Percentiles rank a stretch among this genome's conserved stretches.
Conservation (phyloP, 768 basidiomycete genomes). For the Leccinum uliginosum region DNA sequence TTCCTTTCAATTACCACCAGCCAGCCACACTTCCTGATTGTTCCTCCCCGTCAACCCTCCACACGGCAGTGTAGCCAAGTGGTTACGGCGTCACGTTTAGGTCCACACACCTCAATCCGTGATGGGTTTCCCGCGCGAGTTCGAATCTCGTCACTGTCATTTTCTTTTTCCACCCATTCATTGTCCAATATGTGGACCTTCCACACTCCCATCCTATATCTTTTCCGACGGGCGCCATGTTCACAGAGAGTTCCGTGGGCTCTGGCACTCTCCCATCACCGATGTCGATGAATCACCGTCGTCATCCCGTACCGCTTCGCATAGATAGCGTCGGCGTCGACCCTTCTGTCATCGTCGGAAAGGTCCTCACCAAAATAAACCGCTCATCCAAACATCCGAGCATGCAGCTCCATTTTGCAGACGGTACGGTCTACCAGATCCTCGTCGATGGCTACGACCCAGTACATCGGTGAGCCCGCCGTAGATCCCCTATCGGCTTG, state of each 20-base stretch:
- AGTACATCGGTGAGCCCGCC: constrained; percentile 32
- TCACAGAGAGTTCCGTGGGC: constrained; percentile 10
- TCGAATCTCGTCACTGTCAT: constrained; percentile 59
- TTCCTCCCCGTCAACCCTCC: rapidly evolving
- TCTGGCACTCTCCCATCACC: constrained; percentile 20
- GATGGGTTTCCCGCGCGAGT: constrained; percentile 58
- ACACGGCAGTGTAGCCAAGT: constrained; percentile 53
- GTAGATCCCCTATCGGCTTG: neutral
- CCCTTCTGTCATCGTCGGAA: constrained; percentile 41
- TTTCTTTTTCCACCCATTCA: constrained; percentile 11
- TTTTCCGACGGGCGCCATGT: constrained; percentile 1
- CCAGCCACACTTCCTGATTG: neutral
- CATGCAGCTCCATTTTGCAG: constrained; percentile 45
- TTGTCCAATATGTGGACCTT: constrained; percentile 4
- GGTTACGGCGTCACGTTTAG: constrained; percentile 61
- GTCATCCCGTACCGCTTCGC: constrained; percentile 35
- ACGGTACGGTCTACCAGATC: constrained; percentile 42
- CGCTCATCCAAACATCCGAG: constrained; percentile 43
- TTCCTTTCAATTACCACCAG: neutral
- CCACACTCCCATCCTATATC: constrained; percentile 5
- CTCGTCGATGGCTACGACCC: constrained; percentile 65
- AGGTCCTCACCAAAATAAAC: constrained; percentile 36
- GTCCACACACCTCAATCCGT: constrained; percentile 37
- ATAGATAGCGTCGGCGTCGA: constrained; percentile 32
- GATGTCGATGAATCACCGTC: constrained; percentile 26